Evolutionary conservation across 805 yeast species (phyloP), one percentile per base, ranked within the genome.

Genomic region (Diddensiella santjacobensis): DNA sequence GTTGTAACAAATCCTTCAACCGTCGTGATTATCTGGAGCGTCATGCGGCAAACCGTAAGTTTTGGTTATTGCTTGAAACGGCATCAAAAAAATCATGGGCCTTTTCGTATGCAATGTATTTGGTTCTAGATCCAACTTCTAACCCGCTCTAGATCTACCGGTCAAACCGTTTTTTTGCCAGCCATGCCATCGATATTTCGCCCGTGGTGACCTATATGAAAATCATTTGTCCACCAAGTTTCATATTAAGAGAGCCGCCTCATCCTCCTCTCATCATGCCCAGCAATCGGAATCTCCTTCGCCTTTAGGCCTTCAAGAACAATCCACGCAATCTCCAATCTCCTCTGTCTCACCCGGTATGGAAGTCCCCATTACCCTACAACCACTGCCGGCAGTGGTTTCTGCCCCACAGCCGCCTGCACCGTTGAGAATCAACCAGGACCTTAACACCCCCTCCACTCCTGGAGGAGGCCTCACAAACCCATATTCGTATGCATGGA

Each of bases 21-120:
- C 60, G 70, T 8, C 50, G 67, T 3, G 70, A 65, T 49, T 65
- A 65, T 41, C 54, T 65, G 24, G 69, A 65, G 46, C 50, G 70
- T 5, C 71, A 66, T 47, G 61, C 68, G 19, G 64, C 64, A n/a
- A 66, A 66, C 51, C 70, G 56, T 53, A 45, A 47, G 56, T 52
- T 3, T 15, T 18, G 10, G 23, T 6, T 26, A n/a, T n/a, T n/a
- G n/a, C n/a, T n/a, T n/a, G n/a, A n/a, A n/a, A n/a, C n/a, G n/a
- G n/a, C n/a, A n/a, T n/a, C n/a, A n/a, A n/a, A n/a, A n/a, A n/a
- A n/a, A n/a, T n/a, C n/a, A n/a, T n/a, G n/a, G n/a, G n/a, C n/a
- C n/a, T n/a, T n/a, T n/a, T n/a, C n/a, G n/a, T n/a, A n/a, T n/a
- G n/a, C n/a, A n/a, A n/a, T n/a, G n/a, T n/a, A n/a, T n/a, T 18